phyloP scores from a whole-genome alignment of 2,329 filamentous ascomycete species.

The Colletotrichum shisoi region DNA sequence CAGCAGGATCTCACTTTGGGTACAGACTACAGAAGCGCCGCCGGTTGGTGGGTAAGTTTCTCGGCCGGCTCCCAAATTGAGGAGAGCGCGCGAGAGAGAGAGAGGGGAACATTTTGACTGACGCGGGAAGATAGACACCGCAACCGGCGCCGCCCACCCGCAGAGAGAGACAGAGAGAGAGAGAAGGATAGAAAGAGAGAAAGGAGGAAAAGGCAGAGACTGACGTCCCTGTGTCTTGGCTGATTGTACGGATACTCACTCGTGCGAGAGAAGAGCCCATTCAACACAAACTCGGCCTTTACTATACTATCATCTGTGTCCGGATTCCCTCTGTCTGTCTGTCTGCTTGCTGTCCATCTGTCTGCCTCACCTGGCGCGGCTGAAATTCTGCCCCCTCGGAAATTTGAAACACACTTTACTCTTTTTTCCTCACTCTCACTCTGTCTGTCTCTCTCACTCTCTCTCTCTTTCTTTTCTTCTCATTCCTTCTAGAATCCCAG shows the following conservation, averaged over 20 bases:
- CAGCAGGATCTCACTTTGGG: background rate
- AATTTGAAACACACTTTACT: slow-evolving; percentile 14
- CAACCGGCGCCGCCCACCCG: slow-evolving; percentile 9
- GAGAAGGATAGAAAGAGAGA: too few species aligned
- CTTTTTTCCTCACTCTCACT: background rate
- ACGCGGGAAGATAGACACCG: slow-evolving; percentile 24
- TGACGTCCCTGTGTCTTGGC: too few species aligned
- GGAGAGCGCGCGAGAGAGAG: background rate
- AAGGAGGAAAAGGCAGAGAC: too few species aligned
- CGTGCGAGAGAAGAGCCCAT: background rate
- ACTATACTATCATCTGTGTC: background rate
- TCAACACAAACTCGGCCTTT: background rate
- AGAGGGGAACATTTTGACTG: background rate
- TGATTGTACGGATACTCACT: too few species aligned
- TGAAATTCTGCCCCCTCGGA: slow-evolving; percentile 10
- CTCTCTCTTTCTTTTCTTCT: background rate
- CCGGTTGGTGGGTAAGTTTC: slow-evolving; percentile 1
- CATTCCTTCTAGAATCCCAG: background rate
- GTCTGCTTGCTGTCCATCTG: background rate
- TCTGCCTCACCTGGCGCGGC: slow-evolving; percentile 11
- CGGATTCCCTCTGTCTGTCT: too few species aligned
- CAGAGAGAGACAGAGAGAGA: background rate
- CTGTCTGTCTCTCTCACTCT: background rate
- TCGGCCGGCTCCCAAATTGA: slow-evolving; percentile 23
- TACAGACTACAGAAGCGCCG: background rate